Conservation (phyloP, 2,329 filamentous ascomycete species). For the Mariannaea elegans region DNA sequence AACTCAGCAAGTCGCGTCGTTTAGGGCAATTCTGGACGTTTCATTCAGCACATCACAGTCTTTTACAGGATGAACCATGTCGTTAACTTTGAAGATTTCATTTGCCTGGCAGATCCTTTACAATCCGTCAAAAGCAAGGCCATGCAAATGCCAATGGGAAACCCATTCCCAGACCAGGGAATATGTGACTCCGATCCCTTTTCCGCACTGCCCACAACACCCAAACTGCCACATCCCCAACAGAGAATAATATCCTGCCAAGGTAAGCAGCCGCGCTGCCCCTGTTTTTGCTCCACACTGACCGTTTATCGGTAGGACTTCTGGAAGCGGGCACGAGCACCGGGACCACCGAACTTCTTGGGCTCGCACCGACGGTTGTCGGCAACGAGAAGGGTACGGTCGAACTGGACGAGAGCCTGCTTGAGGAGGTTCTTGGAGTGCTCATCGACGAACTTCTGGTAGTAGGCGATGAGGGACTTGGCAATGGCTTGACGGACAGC, state of each 20-base stretch:
- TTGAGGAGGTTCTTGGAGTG: conserved; percentile 99
- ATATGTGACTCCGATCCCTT: conserved; percentile 50
- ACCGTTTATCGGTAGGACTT: conserved; percentile 95
- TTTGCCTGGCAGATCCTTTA: conserved; percentile 62
- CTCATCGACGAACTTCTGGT: conserved; percentile 99
- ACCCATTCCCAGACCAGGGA: conserved; percentile 51
- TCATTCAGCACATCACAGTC: conserved; percentile 37
- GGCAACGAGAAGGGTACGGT: conserved; percentile 96
- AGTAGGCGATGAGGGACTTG: conserved; percentile 83
- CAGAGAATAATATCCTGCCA: not conserved
- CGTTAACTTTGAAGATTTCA: conserved; percentile 58
- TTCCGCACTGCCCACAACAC: conserved; percentile 43
- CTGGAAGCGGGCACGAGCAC: conserved; percentile 96
- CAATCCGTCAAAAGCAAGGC: conserved; percentile 59
- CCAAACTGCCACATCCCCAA: conserved; percentile 15
- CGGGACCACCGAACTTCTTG: conserved; percentile 96
- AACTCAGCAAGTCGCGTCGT: not conserved
- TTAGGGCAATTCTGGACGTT: conserved; percentile 31
- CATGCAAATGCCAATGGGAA: conserved; percentile 61
- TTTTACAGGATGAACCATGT: conserved; percentile 32
- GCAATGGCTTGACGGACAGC: conserved; percentile 98
- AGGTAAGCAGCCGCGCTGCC: conserved; percentile 20
- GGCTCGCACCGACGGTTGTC: conserved; percentile 99
- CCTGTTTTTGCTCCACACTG: conserved; percentile 29
- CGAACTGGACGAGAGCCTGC: conserved; percentile 94